Conservation (phyloP, 257 asterid genomes). For the Rubia yunnanensis region DNA sequence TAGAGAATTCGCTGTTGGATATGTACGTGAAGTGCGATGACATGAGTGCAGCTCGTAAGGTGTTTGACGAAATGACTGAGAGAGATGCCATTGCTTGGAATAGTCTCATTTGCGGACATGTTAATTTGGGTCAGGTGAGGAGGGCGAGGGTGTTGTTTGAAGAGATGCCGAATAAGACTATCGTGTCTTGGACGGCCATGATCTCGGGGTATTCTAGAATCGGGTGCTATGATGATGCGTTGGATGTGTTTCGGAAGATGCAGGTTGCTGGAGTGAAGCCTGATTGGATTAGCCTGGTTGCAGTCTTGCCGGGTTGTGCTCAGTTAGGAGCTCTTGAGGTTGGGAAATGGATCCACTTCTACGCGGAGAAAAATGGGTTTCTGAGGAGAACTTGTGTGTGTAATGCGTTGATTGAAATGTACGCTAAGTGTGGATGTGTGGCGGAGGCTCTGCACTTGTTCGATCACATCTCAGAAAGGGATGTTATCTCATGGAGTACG, state of each 20-base stretch:
- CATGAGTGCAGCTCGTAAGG: constrained; percentile 29
- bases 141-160: constrained; percentile 54
- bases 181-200: constrained; percentile 75
- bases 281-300: constrained; percentile 68
- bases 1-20: constrained; percentile 46
- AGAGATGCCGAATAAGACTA: constrained; percentile 38
- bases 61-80: constrained; percentile 64
- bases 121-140: constrained; percentile 45
- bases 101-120: constrained; percentile 51
- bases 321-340: constrained; percentile 64
- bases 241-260: constrained; percentile 58
- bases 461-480: constrained; percentile 32
- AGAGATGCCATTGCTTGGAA: constrained; percentile 77
- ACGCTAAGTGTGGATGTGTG: constrained; percentile 64
- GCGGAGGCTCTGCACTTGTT: constrained; percentile 53
- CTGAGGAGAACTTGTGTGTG: constrained; percentile 40
- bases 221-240: constrained; percentile 50
- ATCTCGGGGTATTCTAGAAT: constrained; percentile 56
- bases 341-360: constrained; percentile 71
- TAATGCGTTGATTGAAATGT: constrained; percentile 81
- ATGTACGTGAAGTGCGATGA: constrained; percentile 62
- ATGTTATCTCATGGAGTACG: constrained; percentile 72
- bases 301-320: constrained; percentile 67
- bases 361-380: constrained; percentile 41
- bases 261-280: constrained; percentile 59